Evolutionary conservation across 768 basidiomycete genomes (phyloP).

Genomic region (Pholiota molesta): DNA sequence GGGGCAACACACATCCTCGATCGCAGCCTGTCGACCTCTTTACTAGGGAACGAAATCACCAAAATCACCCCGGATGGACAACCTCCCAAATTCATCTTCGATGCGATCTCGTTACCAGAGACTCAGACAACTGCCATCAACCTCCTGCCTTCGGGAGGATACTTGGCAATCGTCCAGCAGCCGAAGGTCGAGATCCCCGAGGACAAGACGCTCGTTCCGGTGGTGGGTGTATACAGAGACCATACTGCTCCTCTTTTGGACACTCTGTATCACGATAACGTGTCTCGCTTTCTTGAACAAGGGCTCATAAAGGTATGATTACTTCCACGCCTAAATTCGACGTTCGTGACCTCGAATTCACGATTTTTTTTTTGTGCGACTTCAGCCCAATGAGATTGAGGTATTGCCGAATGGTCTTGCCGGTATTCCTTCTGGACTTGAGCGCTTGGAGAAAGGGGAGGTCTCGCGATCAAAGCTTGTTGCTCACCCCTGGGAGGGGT

Average conservation of each 20-base stretch:
- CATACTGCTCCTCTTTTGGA: constrained; percentile 15
- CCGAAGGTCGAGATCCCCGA: constrained; percentile 2
- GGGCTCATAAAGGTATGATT: constrained; percentile 24
- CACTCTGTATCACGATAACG: constrained; percentile 18
- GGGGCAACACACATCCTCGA: constrained; percentile 47
- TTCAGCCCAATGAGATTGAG: constrained; percentile 48
- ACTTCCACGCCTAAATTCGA: not conserved
- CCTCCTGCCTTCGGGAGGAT: constrained; percentile 22
- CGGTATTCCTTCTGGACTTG: constrained; percentile 45
- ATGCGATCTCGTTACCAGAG: constrained; percentile 25
- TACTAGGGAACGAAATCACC: constrained; percentile 22
- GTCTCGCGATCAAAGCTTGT: constrained; percentile 48
- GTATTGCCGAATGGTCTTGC: constrained; percentile 43
- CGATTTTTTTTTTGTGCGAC: not conserved
- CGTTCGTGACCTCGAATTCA: not conserved
- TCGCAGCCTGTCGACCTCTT: constrained; percentile 22
- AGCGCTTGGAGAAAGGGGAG: constrained; percentile 38
- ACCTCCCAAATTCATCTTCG: constrained; percentile 26
- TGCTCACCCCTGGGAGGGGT: constrained; percentile 27
- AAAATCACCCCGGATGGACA: constrained; percentile 22
- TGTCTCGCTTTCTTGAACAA: constrained; percentile 17
- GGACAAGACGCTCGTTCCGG: constrained; percentile 12
- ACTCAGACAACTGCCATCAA: constrained; percentile 29
- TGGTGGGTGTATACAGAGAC: constrained; percentile 4
- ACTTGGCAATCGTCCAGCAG: constrained; percentile 8